Evolutionary conservation across 768 basidiomycete species (phyloP), one percentile per base, ranked within the genome.

Genomic region (Pholiota conissans): DNA sequence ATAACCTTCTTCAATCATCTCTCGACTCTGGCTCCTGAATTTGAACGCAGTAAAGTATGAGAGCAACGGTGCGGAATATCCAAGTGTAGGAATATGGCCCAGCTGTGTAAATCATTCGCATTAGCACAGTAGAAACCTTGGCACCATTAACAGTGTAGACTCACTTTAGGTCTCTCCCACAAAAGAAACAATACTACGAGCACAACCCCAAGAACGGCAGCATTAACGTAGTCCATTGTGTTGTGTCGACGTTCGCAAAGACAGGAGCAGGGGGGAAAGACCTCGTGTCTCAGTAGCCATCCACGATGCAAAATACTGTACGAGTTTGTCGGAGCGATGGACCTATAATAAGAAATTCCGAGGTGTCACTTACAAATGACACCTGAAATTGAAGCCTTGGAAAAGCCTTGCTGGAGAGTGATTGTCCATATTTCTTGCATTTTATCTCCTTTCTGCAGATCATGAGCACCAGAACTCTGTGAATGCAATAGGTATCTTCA

Each of bases 1-100:
- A 58, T 74, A 73, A 2, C 76, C 75, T 50, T 74, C 74, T 49
- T 64, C 63, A 4, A 76, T 37, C 58, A 75, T 64, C 8, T 62
- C 62, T 11, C 62, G 49, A 2, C 60, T 66, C 37, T 71, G 57
- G 8, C 56, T 39, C 6, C 69, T 37, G 50, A 65, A 75, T 16
- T 58, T 61, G 22, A 66, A 50, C 3, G 70, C 74, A 1, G 71
- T 67, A 22, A 71, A 53, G 56, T 71, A 76, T 4, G 71, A 74
- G 1, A 70, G 59, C 5, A 73, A 52, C 2, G 70, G 64, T 16
- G 64, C 65, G 14, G 72, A 67, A 24, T 65, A 67, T 1, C 76
- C 76, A 9, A 76, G 56, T 6, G 73, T 71, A 5, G 75, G 76
- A 48, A 78, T 74, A 11, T 60, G 63, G 37, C 49, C 52, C 10